These are phyloP conservation scores for Bacidia rubella DNA, from an alignment of 495 filamentous ascomycete genomes.

Conservation along the genomic window DNA sequence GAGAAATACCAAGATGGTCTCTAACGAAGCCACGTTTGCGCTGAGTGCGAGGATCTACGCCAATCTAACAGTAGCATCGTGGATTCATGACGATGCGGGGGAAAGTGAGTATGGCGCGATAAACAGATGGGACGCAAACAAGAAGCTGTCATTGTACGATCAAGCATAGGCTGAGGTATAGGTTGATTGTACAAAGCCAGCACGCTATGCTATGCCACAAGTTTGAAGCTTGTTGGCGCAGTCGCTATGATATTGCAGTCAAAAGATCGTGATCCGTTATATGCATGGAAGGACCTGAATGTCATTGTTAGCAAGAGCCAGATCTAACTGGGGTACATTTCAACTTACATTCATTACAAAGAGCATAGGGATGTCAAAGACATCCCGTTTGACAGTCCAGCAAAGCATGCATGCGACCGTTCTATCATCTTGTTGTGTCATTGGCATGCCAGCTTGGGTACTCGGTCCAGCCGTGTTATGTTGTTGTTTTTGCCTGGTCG, in stretches of 20 bases:
- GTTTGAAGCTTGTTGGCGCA: neutral
- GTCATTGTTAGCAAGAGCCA: neutral
- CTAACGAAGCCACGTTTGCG: too few species aligned
- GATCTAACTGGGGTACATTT: neutral
- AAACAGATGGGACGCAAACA: too few species aligned
- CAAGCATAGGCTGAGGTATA: too few species aligned
- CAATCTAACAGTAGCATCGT: too few species aligned
- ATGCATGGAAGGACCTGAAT: slow-evolving; percentile 18
- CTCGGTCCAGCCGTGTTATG: slow-evolving; percentile 22
- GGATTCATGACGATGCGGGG: too few species aligned
- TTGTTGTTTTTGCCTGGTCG: slow-evolving; percentile 16
- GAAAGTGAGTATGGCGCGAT: too few species aligned
- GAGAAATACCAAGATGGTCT: too few species aligned
- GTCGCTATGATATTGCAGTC: neutral
- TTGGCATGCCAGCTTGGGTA: slow-evolving; percentile 60
- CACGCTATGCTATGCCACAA: too few species aligned
- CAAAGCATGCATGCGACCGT: slow-evolving; percentile 89
- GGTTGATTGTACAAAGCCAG: too few species aligned
- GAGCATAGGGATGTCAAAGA: slow-evolving; percentile 97
- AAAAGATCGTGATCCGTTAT: slow-evolving; percentile 8
- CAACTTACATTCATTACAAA: slow-evolving; percentile 88
- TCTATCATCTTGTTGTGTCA: slow-evolving; percentile 69
- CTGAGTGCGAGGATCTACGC: too few species aligned
- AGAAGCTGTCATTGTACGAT: too few species aligned
- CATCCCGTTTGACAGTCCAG: slow-evolving; percentile 93